phyloP scores from a whole-genome alignment of 768 basidiomycete genomes.

The Lyophyllum decastes region DNA sequence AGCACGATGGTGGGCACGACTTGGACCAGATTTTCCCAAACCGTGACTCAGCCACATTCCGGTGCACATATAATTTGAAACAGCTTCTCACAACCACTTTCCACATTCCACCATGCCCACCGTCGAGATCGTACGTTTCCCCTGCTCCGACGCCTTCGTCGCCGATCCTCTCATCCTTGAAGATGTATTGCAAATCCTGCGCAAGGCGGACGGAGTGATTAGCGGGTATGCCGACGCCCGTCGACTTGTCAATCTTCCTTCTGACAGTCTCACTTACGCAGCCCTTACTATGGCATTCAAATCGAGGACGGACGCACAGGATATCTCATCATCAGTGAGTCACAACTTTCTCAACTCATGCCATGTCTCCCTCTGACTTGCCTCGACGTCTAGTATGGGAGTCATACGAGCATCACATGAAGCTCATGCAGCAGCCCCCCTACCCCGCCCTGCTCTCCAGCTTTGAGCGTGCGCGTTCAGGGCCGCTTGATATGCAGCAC shows the following conservation, averaged over 20 bases:
- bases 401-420: constrained; percentile 10
- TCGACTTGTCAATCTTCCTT: background rate
- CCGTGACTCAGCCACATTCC: background rate
- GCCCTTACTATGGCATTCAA: constrained; percentile 14
- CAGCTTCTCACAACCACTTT: background rate
- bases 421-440: background rate
- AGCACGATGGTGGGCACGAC: background rate
- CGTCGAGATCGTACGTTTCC: constrained; percentile 12
- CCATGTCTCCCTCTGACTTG: background rate
- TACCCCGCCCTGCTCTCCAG: constrained; percentile 2
- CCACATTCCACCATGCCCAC: constrained; percentile 5
- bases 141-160: constrained; percentile 6
- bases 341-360: background rate
- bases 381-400: constrained; percentile 11
- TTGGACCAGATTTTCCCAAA: background rate
- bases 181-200: background rate
- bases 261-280: background rate
- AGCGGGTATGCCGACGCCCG: background rate
- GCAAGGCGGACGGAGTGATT: constrained; percentile 10
- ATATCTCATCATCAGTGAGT: constrained; percentile 13
- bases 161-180: constrained; percentile 3
- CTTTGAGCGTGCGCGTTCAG: background rate
- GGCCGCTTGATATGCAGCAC: constrained; percentile 7
- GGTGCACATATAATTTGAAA: background rate
- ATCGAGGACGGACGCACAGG: constrained; percentile 6